Evolutionary conservation across 2,329 filamentous ascomycete genomes (phyloP).

Genomic region (Zarea fungicola): DNA sequence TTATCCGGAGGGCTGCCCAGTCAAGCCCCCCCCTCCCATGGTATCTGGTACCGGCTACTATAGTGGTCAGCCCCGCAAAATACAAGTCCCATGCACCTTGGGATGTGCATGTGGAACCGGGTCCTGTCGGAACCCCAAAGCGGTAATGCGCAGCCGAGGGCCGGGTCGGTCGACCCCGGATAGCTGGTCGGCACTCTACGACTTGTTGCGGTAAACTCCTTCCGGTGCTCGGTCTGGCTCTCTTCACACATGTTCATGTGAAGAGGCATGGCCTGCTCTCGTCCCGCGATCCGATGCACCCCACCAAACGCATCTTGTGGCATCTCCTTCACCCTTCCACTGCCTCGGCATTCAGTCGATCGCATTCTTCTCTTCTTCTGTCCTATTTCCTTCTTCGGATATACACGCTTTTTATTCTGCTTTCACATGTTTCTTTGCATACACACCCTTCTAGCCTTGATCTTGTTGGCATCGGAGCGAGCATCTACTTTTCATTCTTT

Average conservation of each 20-base stretch:
- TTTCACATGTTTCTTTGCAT: conserved; percentile 2
- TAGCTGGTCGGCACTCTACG: not conserved
- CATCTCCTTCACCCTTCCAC: not conserved
- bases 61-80: not conserved
- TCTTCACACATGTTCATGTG: too few relatives aligned
- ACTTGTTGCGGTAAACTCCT: not conserved
- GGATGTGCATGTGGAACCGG: conserved; percentile 6
- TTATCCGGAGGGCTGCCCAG: not conserved
- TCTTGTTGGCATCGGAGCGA: conserved; percentile 7
- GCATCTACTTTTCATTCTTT: too few relatives aligned
- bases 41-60: not conserved
- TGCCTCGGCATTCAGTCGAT: conserved; percentile 1
- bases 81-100: not conserved
- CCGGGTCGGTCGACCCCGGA: not conserved
- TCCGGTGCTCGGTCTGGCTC: too few relatives aligned
- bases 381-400: not conserved
- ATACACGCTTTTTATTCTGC: conserved; percentile 1
- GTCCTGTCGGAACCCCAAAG: conserved; percentile 7
- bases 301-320: too few relatives aligned
- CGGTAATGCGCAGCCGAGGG: conserved; percentile 4
- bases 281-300: too few relatives aligned
- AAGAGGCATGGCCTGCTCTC: too few relatives aligned
- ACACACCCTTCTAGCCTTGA: not conserved
- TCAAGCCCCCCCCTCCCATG: too few relatives aligned
- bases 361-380: conserved; percentile 1